Conservation (phyloP, 1,284 basidiomycete species). For the Boletus mariae region DNA sequence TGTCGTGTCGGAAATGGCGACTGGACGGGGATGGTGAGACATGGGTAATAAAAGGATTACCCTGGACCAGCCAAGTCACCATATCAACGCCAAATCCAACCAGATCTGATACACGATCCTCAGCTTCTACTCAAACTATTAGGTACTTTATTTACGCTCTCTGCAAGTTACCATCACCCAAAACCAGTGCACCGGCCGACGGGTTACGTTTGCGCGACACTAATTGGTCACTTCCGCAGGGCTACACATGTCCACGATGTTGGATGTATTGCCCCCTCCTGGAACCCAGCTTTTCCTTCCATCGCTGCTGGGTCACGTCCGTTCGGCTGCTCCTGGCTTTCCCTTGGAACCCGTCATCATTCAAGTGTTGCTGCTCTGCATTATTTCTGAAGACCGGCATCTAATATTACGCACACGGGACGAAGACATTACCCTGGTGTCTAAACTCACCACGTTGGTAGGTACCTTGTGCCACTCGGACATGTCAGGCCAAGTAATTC, state of each 20-base stretch:
- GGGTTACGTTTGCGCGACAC: background rate
- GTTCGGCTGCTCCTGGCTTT: constrained; percentile 39
- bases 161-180: constrained; percentile 15
- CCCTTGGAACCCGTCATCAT: constrained; percentile 61
- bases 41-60: background rate
- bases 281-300: constrained; percentile 55
- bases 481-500: constrained; percentile 6
- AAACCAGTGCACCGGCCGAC: constrained; percentile 18
- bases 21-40: background rate
- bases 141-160: background rate
- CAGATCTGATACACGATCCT: constrained; percentile 6
- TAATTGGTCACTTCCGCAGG: background rate
- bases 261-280: constrained; percentile 22
- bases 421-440: constrained; percentile 56
- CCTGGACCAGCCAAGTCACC: background rate
- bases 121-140: background rate
- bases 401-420: constrained; percentile 58
- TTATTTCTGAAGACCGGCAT: constrained; percentile 58
- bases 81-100: background rate
- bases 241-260: background rate
- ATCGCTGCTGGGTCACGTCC: constrained; percentile 46
- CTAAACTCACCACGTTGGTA: constrained; percentile 54
- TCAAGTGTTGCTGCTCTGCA: constrained; percentile 62
- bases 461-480: background rate
- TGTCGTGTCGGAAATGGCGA: constrained; percentile 20